Evolutionary conservation across 805 yeast species (phyloP), one percentile per base, ranked within the genome.

Genomic region (Kodamaea hsintzibuensis): DNA sequence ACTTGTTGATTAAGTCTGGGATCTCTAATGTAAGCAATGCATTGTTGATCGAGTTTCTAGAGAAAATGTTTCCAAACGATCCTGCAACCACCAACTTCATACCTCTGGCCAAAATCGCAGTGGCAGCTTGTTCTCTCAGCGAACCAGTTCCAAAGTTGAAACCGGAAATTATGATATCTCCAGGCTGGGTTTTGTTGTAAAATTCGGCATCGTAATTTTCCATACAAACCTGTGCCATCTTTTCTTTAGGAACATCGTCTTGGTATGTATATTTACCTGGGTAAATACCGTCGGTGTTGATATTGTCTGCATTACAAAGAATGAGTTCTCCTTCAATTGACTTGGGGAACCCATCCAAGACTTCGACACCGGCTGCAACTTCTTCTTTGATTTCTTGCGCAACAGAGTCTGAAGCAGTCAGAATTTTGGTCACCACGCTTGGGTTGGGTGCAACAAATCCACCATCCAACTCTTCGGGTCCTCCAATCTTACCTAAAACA

Each of bases 151-250:
- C 99, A 69, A 95, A 95, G 70, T 95, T 95, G 79, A 77, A 95
- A 14, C 99, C 99, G 53, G 92, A 84, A 47, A 95, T 83, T 53
- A 95, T 82, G 62, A 95, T 91, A 71, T 95, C 99, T 48, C 93
- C 91, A 3, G 96, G 82, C 57, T 84, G 78, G 30, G 96, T 89
- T 78, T 91, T 92, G 30, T 73, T 58, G 54, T 88, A 86, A 71
- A 95, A 95, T 60, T 92, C 96, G 12, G 89, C 69, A 71, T 95
- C 99, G 73, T 95, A 95, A 77, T 95, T 95, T 74, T 95, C 99
- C 99, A 95, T 95, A 77, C 99, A 95, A 47, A 95, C 99, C 72
- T 93, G 89, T 37, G 99, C 99, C 99, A 95, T 95, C 69, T 88
- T 90, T 62, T 90, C 96, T 65, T 88, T 82, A 42, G 98, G 82